A percentile compares a stretch with the other conserved stretches of the same genome.
Evolutionary conservation across 345 rosid species (phyloP).

Genomic region (Orychophragmus violaceus): DNA sequence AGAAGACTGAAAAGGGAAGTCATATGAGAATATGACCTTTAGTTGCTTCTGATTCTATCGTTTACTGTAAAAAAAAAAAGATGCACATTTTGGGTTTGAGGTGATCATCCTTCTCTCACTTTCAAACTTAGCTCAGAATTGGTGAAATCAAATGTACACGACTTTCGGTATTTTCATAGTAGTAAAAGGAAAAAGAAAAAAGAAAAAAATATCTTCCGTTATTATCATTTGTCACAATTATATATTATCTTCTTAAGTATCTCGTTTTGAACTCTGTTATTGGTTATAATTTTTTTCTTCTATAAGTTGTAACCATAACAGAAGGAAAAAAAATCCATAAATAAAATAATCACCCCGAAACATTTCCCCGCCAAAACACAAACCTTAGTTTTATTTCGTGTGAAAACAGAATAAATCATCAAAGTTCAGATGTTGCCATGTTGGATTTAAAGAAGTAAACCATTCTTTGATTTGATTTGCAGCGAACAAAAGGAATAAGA

Average conservation of each 20-base stretch:
- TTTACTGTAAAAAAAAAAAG: background rate
- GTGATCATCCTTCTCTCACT: background rate
- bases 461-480: background rate
- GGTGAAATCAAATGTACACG: background rate
- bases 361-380: background rate
- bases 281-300: too few relatives aligned
- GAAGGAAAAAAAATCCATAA: background rate
- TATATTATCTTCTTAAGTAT: too few relatives aligned
- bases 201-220: background rate
- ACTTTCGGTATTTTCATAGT: background rate
- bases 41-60: background rate
- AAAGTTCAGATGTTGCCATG: background rate
- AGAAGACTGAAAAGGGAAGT: background rate
- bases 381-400: background rate
- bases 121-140: background rate
- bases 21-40: slow-evolving; percentile 2
- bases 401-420: background rate
- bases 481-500: background rate
- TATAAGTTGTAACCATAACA: background rate
- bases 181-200: background rate
- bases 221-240: background rate
- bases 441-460: background rate
- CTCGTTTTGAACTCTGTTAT: too few relatives aligned
- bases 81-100: background rate
- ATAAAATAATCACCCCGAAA: background rate